Percentiles rank a stretch among this genome's conserved stretches.
Evolutionary conservation across 176 grass and related monocot species (phyloP).

Genomic region (Zoysia pacifica): DNA sequence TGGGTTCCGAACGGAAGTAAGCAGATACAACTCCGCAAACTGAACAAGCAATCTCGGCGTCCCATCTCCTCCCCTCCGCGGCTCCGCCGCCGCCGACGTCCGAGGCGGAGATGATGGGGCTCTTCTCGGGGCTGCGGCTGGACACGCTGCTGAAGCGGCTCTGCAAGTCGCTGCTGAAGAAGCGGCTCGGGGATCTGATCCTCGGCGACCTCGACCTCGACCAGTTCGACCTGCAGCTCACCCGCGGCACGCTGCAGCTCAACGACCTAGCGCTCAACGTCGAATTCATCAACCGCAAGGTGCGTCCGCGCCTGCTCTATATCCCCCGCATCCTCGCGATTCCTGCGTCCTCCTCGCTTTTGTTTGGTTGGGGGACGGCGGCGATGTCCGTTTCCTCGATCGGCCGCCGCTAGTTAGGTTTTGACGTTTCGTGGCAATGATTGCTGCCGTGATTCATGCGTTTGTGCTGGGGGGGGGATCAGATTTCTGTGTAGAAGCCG

Average conservation of each 20-base stretch:
- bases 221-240: slow-evolving; percentile 92
- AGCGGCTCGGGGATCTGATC: slow-evolving; percentile 87
- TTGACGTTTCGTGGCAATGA: neutral
- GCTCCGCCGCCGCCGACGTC: neutral
- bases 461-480: neutral
- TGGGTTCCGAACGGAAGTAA: too few relatives aligned
- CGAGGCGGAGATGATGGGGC: slow-evolving; percentile 41
- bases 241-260: slow-evolving; percentile 62
- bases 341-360: neutral
- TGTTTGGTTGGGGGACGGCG: neutral
- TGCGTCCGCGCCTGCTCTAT: neutral
- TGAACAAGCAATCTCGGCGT: slow-evolving; percentile 29
- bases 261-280: slow-evolving; percentile 89
- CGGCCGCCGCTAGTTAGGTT: neutral
- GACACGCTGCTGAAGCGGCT: slow-evolving; percentile 71
- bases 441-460: neutral
- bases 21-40: neutral
- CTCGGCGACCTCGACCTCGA: slow-evolving; percentile 93
- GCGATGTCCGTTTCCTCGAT: neutral
- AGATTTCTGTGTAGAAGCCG: neutral
- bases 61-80: neutral
- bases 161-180: slow-evolving; percentile 92
- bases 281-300: slow-evolving; percentile 86
- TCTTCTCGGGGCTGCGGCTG: slow-evolving; percentile 48
- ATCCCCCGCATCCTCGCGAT: neutral